Evolutionary conservation across 2,329 filamentous ascomycete species (phyloP), one percentile per base, ranked within the genome.

Genomic region (Cladosporium austrohemisphaericum): DNA sequence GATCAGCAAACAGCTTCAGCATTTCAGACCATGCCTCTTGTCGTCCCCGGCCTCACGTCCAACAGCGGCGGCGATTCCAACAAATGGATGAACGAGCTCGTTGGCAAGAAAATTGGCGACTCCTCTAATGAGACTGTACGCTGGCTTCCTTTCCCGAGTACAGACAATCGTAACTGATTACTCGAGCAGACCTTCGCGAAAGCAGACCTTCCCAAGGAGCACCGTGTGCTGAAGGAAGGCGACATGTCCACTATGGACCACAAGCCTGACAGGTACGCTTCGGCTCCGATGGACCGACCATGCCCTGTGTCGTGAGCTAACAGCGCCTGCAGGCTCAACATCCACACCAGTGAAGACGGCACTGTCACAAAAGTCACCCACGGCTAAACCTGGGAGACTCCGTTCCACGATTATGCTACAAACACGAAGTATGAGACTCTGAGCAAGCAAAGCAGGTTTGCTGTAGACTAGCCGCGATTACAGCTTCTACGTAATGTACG

Each of bases 61-160:
- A 68, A 64, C 38, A 66, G 66, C 50, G 62, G 57, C 53, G 57
- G 56, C 51, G 56, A 58, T 18, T 61, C 62, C 48, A 57, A 66
- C 9, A 65, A 74, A 49, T 77, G 74, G 74, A 63, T 65, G 61
- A 68, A 64, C 57, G 70, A 76, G 66, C 65, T 77, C 18, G 68
- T 72, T 60, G 74, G 74, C 56, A 77, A 77, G 72, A 76, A 75
- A 62, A 60, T 77, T 29, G 74, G 74, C 10, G 74, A 77, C 11
- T 49, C 52, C 22, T 68, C 67, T 32, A 66, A 75, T 51, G 69
- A 75, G 54, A 68, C 68, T 16, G 74, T 75, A 60, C 37, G 60
- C 8, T 57, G 9, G 19, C 35, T 29, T 31, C 5, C 16, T 20
- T 22, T 40, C 11, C 10, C 28, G 3, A 6, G 11, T 38, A n/a